Conservation (phyloP, 768 basidiomycete species). For the Leccinum arenicola region DNA sequence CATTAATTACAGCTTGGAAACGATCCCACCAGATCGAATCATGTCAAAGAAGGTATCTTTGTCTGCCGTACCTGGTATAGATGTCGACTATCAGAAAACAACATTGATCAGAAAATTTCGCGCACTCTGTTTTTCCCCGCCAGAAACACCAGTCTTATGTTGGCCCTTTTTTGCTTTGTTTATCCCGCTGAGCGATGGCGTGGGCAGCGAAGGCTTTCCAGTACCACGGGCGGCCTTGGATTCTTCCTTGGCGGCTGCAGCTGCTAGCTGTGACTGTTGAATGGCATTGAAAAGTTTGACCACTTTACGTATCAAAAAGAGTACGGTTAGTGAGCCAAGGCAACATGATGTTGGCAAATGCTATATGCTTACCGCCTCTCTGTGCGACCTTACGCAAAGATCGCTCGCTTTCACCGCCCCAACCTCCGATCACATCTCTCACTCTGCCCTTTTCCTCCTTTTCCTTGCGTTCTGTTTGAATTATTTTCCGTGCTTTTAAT, state of each 20-base stretch:
- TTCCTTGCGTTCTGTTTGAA: slow-evolving; percentile 70
- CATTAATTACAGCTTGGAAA: slow-evolving; percentile 55
- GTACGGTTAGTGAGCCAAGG: not conserved
- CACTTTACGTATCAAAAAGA: slow-evolving; percentile 38
- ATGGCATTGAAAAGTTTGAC: slow-evolving; percentile 88
- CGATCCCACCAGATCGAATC: slow-evolving; percentile 77
- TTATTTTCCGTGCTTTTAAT: slow-evolving; percentile 62
- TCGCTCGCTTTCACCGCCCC: slow-evolving; percentile 82
- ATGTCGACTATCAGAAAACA: slow-evolving; percentile 6
- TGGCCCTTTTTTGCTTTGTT: slow-evolving; percentile 48
- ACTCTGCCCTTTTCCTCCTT: slow-evolving; percentile 68
- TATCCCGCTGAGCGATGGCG: slow-evolving; percentile 54
- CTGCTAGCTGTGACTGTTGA: slow-evolving; percentile 71
- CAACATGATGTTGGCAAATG: not conserved
- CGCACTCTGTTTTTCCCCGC: slow-evolving; percentile 58
- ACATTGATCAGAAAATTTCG: slow-evolving; percentile 2
- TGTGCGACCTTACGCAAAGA: slow-evolving; percentile 81
- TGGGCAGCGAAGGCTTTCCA: slow-evolving; percentile 71
- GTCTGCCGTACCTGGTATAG: slow-evolving; percentile 48
- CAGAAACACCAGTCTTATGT: slow-evolving; percentile 52
- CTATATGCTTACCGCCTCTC: slow-evolving; percentile 59
- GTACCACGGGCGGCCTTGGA: slow-evolving; percentile 61
- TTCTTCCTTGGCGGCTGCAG: slow-evolving; percentile 51
- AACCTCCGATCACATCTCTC: slow-evolving; percentile 77
- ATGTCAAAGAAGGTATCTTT: slow-evolving; percentile 80